A percentile compares a stretch with the other conserved stretches of the same genome.
Evolutionary conservation across 441 rosid genomes (phyloP).

Genomic region (Adansonia grandidieri): DNA sequence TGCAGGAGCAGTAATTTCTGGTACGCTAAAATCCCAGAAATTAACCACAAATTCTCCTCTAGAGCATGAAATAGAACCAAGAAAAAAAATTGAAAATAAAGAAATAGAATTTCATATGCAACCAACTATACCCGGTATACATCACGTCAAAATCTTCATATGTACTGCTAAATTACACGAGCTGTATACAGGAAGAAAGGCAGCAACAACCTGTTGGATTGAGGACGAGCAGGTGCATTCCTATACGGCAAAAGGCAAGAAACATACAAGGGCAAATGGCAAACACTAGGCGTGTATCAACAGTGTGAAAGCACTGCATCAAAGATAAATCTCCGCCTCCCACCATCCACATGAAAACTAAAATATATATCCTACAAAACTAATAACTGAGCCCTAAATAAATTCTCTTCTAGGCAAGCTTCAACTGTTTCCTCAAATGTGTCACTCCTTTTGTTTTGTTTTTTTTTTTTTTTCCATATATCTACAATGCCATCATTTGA

Average conservation of each 20-base stretch:
- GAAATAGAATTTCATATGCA: constrained; percentile 33
- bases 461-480: constrained; percentile 3
- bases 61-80: neutral
- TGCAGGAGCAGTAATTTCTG: neutral
- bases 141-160: constrained; percentile 53
- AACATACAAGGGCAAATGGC: constrained; percentile 28
- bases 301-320: constrained; percentile 26
- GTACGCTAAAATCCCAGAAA: neutral
- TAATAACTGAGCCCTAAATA: constrained; percentile 31
- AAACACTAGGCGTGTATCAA: constrained; percentile 28
- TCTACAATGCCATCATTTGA: constrained; percentile 15
- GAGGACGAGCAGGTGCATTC: constrained; percentile 27
- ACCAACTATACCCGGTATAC: constrained; percentile 47
- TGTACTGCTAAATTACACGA: constrained; percentile 57
- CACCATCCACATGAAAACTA: constrained; percentile 27
- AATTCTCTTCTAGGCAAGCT: constrained; percentile 21
- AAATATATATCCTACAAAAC: constrained; percentile 22
- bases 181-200: constrained; percentile 37
- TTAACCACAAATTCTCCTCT: neutral
- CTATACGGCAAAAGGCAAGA: constrained; percentile 26
- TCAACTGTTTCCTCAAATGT: constrained; percentile 31
- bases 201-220: constrained; percentile 32
- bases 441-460: too few relatives aligned
- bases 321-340: constrained; percentile 21
- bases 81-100: neutral